These are phyloP conservation scores for Rhynchosporium secalis DNA, from an alignment of 2,329 filamentous ascomycete genomes.

Conservation along the genomic window DNA sequence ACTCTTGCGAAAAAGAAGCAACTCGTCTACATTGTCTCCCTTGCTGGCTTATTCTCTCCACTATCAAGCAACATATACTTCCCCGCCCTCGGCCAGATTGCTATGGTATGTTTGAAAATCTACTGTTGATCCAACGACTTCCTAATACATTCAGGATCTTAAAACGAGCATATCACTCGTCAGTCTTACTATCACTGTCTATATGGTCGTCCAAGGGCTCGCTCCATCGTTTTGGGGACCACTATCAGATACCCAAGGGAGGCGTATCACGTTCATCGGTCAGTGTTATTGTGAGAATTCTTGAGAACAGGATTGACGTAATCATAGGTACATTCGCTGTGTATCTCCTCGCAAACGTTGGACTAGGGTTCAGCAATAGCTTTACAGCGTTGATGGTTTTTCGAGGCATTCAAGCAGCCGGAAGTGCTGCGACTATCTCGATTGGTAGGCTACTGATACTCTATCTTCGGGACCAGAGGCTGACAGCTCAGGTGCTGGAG, in stretches of 20 bases:
- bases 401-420: conserved; percentile 49
- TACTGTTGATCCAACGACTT: neutral
- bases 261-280: conserved; percentile 41
- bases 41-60: conserved; percentile 54
- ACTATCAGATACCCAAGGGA: conserved; percentile 49
- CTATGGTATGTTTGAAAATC: conserved; percentile 32
- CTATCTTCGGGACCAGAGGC: neutral
- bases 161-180: conserved; percentile 36
- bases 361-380: conserved; percentile 46
- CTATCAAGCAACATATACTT: conserved; percentile 54
- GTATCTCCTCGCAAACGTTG: conserved; percentile 50
- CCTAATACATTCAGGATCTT: conserved; percentile 13
- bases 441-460: conserved; percentile 42
- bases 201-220: conserved; percentile 53
- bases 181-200: conserved; percentile 47
- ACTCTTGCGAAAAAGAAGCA: conserved; percentile 44
- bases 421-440: conserved; percentile 50
- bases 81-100: conserved; percentile 45
- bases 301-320: neutral
- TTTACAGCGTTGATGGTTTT: conserved; percentile 48
- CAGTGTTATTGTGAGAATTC: neutral
- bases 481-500: conserved; percentile 39
- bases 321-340: conserved; percentile 45
- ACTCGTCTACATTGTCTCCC: conserved; percentile 50
- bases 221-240: conserved; percentile 50